Conservation (phyloP, 179 eudicot genomes). For the Silene vulgaris region DNA sequence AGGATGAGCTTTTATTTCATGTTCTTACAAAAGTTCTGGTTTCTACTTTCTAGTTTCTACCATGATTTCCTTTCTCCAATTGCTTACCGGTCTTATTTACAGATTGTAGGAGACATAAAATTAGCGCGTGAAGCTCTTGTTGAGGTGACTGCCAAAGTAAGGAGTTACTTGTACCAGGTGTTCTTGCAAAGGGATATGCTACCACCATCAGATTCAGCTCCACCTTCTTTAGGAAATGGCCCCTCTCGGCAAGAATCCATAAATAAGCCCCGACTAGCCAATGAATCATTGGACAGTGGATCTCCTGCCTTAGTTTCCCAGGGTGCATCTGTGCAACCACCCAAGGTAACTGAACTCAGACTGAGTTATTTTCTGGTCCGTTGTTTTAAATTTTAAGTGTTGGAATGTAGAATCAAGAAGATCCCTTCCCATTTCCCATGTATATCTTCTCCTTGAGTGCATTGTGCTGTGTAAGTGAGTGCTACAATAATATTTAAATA, state of each 20-base stretch:
- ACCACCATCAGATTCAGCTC: slow-evolving; percentile 37
- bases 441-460: neutral
- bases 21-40: neutral
- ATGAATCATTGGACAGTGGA: slow-evolving; percentile 39
- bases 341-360: slow-evolving; percentile 44
- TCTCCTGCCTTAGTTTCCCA: slow-evolving; percentile 40
- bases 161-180: slow-evolving; percentile 60
- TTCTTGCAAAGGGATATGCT: slow-evolving; percentile 51
- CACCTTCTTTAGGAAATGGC: slow-evolving; percentile 38
- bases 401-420: no score
- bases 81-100: slow-evolving; percentile 24
- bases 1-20: neutral
- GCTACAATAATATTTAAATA: no score
- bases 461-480: no score
- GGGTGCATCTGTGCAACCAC: slow-evolving; percentile 34
- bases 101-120: slow-evolving; percentile 93
- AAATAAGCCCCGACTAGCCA: slow-evolving; percentile 31
- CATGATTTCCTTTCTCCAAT: slow-evolving; percentile 21
- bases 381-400: neutral
- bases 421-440: neutral
- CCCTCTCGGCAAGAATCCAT: slow-evolving; percentile 40
- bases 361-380: slow-evolving; percentile 1
- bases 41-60: neutral
- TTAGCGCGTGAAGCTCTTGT: slow-evolving; percentile 89
- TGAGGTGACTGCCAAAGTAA: slow-evolving; percentile 75